A percentile compares a stretch with the other conserved stretches of the same genome.
These are phyloP conservation scores for Penicillium steckii DNA, from an alignment of 495 filamentous ascomycete genomes.

Conservation along the genomic window DNA sequence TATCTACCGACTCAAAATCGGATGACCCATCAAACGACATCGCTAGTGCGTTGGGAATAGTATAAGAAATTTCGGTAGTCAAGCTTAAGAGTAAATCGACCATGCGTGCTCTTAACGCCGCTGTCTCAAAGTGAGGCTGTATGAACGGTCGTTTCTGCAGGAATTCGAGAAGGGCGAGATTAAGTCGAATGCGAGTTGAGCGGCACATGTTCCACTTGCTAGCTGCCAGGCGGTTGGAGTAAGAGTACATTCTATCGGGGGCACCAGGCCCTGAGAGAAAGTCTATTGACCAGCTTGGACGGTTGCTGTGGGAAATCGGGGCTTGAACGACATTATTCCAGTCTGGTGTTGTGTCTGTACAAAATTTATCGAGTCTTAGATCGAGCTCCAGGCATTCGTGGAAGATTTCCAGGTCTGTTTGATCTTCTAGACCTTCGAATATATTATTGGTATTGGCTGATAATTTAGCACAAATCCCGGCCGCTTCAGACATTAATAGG, in stretches of 20 bases:
- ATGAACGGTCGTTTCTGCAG: neutral
- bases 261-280: constrained; percentile 5
- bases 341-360: neutral
- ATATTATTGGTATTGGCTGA: neutral
- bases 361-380: neutral
- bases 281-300: constrained; percentile 3
- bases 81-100: neutral
- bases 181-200: constrained; percentile 5
- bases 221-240: constrained; percentile 3
- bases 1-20: neutral
- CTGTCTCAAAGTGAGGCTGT: neutral
- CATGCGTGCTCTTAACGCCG: neutral
- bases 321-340: neutral
- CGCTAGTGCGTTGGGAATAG: constrained; percentile 5
- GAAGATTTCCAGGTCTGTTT: neutral
- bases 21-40: constrained; percentile 2
- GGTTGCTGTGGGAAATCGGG: neutral
- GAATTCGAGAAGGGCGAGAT: constrained; percentile 1
- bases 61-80: constrained; percentile 5
- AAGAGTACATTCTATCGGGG: constrained; percentile 2
- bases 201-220: constrained; percentile 14
- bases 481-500: neutral
- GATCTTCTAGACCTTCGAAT: neutral
- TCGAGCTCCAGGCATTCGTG: neutral
- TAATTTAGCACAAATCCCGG: neutral